Base-by-base conservation (phyloP, 768 basidiomycete species). In the Boletus fagicola region DNA sequence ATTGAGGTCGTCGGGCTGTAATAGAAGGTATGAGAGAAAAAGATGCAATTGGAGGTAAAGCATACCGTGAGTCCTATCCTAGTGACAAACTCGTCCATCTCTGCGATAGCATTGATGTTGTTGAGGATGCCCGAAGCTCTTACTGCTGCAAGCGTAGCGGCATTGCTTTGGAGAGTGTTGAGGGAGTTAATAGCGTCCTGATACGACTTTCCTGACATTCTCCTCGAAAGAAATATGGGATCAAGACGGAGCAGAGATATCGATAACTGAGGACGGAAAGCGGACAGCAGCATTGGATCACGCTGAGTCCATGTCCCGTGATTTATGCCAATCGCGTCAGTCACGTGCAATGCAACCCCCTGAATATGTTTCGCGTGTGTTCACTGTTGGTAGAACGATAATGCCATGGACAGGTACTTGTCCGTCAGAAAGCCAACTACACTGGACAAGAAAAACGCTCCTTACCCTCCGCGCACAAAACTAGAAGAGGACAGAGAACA, bases 131-230 rank as follows among this genome's bases (percentile, higher is more conserved):
- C 90, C 8, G 86, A 82, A 36, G 88, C 86, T 39, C 90, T 85
- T 36, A 87, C 80, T 20, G 90, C 90, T 30, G 94, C 93, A 24
- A 99, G 78, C 22, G 86, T 83, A n/a, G 94, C 92, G 18, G 94
- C 94, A 78, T 98, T 99, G 30, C 89, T 90, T 71, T 99, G 95
- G 2, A 93, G 78, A 38, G 87, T 78, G 71, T 94, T 94, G 48
- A 94, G 78, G 58, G 78, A 75, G 44, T 84, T 80, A 43, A 94
- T 76, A 1, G 92, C 92, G 62, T 91, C 86, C 64, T 78, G 77
- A 68, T 93, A 94, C 4, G 84, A 80, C 53, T 48, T 51, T 49
- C 46, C 53, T 4, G 85, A 80, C 87, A 92, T 90, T 33, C 58
- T 69, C 61, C 77, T 71, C 38, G 62, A 56, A 48, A 57, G 9